Conservation (phyloP, 345 rosid genomes). For the Bruguiera sexangula region DNA sequence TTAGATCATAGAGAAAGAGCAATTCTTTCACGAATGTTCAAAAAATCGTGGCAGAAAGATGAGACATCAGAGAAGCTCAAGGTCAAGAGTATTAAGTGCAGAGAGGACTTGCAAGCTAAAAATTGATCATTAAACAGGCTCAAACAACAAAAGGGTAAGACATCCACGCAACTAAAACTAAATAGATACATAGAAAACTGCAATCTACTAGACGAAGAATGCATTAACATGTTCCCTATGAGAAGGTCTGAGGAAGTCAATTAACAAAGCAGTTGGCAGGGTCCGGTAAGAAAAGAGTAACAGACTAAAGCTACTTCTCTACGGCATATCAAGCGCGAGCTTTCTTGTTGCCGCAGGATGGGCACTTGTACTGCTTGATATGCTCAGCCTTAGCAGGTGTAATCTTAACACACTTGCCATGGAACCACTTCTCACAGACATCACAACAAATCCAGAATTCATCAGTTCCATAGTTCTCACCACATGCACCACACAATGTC, state of each 20-base stretch:
- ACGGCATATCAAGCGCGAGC: slow-evolving; percentile 44
- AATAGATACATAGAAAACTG: too few species aligned
- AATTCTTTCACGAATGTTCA: too few species aligned
- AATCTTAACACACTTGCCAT: slow-evolving; percentile 84
- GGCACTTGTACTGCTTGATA: slow-evolving; percentile 91
- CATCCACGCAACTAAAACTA: too few species aligned
- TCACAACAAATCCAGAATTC: slow-evolving; percentile 91
- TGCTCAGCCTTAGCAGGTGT: slow-evolving; percentile 92
- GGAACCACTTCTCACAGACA: slow-evolving; percentile 82
- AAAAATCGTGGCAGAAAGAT: too few species aligned
- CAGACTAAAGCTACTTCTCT: not conserved
- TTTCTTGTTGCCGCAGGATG: slow-evolving; percentile 92
- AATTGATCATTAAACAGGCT: too few species aligned
- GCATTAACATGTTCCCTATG: slow-evolving; percentile 7
- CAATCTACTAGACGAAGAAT: not conserved
- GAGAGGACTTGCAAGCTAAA: too few species aligned
- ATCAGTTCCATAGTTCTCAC: slow-evolving; percentile 64
- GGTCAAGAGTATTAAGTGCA: too few species aligned
- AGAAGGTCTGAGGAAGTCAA: not conserved
- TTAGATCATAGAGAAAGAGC: too few species aligned
- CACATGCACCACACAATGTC: slow-evolving; percentile 79
- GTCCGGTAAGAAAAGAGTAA: not conserved
- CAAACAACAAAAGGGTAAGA: too few species aligned
- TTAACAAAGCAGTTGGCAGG: slow-evolving; percentile 1
- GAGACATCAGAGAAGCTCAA: too few species aligned